Conservation (phyloP, 176 grass and related monocot genomes). For the Cymbopogon citratus region DNA sequence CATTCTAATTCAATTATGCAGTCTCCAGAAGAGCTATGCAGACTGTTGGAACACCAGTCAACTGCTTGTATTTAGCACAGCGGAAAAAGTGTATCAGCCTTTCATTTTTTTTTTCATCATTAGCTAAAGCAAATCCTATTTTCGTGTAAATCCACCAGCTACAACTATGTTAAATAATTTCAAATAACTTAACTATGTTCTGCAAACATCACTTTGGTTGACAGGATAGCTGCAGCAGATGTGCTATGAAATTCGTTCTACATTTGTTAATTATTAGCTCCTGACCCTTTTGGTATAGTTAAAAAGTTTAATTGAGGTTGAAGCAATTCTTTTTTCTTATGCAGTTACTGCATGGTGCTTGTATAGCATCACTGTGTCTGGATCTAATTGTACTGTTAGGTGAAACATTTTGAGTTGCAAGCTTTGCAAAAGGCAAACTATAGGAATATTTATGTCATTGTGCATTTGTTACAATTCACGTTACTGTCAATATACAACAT, state of each 20-base stretch:
- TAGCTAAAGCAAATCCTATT: neutral
- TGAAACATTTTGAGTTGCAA: conserved; percentile 2
- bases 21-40: neutral
- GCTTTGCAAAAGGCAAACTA: neutral
- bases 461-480: neutral
- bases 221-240: neutral
- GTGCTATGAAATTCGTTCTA: neutral
- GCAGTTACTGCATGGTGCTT: neutral
- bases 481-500: neutral
- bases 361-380: neutral
- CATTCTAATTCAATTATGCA: neutral
- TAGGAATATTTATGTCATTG: neutral
- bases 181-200: neutral
- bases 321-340: neutral
- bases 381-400: neutral
- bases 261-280: neutral
- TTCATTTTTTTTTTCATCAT: neutral
- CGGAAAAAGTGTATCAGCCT: neutral
- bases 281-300: neutral
- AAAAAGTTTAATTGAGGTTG: neutral
- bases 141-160: neutral
- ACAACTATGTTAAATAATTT: neutral
- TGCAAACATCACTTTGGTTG: neutral
- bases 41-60: neutral
- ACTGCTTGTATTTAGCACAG: neutral